Evolutionary conservation across 306 rosid species (phyloP).

Genomic region (Trifolium fragiferum): DNA sequence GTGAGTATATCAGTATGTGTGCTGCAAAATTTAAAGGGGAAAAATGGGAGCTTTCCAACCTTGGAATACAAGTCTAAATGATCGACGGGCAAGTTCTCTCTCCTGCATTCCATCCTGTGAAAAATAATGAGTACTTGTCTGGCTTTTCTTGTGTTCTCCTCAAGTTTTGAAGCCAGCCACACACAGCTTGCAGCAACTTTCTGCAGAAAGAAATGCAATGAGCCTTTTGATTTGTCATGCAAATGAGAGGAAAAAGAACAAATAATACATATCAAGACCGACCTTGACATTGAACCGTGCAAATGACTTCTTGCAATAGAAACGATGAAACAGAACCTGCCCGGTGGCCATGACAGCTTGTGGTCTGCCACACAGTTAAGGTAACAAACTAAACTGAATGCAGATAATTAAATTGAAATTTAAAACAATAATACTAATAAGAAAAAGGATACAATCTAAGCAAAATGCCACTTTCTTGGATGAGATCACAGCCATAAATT

Average conservation of each 20-base stretch:
- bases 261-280: constrained; percentile 50
- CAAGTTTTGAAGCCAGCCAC: constrained; percentile 97
- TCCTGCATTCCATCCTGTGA: constrained; percentile 95
- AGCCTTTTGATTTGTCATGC: constrained; percentile 15
- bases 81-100: constrained; percentile 82
- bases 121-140: constrained; percentile 90
- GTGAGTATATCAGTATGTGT: not conserved
- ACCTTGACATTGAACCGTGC: constrained; percentile 96
- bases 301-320: constrained; percentile 94
- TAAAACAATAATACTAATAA: constrained; percentile 1
- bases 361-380: constrained; percentile 63
- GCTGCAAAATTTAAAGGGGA: not conserved
- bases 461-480: constrained; percentile 95
- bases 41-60: constrained; percentile 57
- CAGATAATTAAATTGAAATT: not conserved
- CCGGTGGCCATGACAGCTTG: constrained; percentile 99
- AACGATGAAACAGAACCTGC: constrained; percentile 92
- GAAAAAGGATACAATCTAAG: constrained; percentile 69
- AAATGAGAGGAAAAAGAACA: constrained; percentile 1
- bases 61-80: constrained; percentile 80
- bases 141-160: constrained; percentile 89
- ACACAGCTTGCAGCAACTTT: constrained; percentile 97
- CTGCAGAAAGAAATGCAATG: constrained; percentile 49
- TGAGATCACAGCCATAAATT: constrained; percentile 92
- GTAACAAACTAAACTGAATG: constrained; percentile 34